A percentile compares a stretch with the other conserved stretches of the same genome.
These are phyloP conservation scores for Sporothrix brasiliensis DNA, from an alignment of 2,329 filamentous ascomycete genomes.

Conservation along the genomic window DNA sequence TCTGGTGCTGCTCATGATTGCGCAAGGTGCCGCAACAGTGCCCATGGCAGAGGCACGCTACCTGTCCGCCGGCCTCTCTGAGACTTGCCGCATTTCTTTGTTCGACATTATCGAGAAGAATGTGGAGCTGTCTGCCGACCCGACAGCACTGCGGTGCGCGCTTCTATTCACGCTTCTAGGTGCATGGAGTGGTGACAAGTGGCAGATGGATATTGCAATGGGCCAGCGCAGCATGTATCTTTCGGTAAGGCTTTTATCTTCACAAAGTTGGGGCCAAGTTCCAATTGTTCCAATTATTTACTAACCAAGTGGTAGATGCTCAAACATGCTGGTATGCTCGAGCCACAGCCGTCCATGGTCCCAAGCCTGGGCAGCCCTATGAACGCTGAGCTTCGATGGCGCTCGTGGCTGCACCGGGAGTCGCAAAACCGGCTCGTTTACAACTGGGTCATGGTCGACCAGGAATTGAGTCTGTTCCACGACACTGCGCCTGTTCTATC, in stretches of 20 bases:
- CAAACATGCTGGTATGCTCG: constrained; percentile 68
- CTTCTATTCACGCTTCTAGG: constrained; percentile 69
- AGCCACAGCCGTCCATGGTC: constrained; percentile 52
- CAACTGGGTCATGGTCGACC: constrained; percentile 74
- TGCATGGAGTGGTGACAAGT: constrained; percentile 75
- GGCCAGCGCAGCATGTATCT: constrained; percentile 74
- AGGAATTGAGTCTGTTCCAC: constrained; percentile 69
- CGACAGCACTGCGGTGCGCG: constrained; percentile 65
- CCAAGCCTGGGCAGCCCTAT: constrained; percentile 49
- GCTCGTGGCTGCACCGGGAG: constrained; percentile 66
- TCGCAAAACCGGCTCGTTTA: constrained; percentile 69
- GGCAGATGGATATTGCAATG: constrained; percentile 77
- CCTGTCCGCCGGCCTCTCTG: constrained; percentile 67
- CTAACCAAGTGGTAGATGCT: constrained; percentile 56
- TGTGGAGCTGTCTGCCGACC: constrained; percentile 67
- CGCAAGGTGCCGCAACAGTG: constrained; percentile 68
- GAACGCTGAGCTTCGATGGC: constrained; percentile 59
- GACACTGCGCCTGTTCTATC: constrained; percentile 65
- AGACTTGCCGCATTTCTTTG: constrained; percentile 71
- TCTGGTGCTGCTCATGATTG: constrained; percentile 71
- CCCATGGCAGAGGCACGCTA: constrained; percentile 66
- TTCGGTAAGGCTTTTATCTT: constrained; percentile 50
- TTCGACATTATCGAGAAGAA: constrained; percentile 74
- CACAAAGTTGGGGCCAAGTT: too few relatives aligned
- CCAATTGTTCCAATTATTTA: background rate